Evolutionary conservation across 352 stramenopile species (phyloP), one percentile per base, ranked within the genome.

Genomic region (Halophytophthora batemanensis): DNA sequence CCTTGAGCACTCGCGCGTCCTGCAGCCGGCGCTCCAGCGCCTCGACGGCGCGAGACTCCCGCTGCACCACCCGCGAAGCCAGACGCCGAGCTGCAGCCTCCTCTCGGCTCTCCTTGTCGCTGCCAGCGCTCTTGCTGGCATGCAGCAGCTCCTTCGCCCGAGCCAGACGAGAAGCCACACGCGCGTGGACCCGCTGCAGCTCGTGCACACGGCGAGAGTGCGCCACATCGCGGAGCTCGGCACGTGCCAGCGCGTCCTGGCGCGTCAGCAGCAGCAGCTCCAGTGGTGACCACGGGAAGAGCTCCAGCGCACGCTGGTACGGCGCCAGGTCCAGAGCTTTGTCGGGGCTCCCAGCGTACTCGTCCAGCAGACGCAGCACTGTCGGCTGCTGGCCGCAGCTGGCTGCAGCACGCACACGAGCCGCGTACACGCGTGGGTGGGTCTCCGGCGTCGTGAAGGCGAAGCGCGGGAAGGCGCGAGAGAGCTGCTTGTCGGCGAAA

Each of bases 401-500:
- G 7, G 81, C 81, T 0, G 80, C 74, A 12, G 81, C 70, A 54
- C 89, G 89, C 14, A 65, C 48, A n/a, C 77, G 81, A 39, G 86
- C 66, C 35, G 64, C 65, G 44, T 78, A 89, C 6, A 88, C 67
- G 3, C 70, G 53, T 22, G 82, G 65, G 48, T 83, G 77, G 18
- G 87, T 61, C n/a, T 58, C 58, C 1, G 59, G 17, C 13, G 56
- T 70, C 15, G 50, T 60, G 41, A 80, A 85, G 3, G 41, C 44
- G 37, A 81, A 81, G 43, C 73, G 71, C 2, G 74, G 69, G 45
- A 86, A 86, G n/a, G 73, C 64, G n/a, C 45, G 56, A 12, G 59
- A 61, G 45, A 90, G 68, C 52, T 83, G 68, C 53, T 82, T 70
- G 40, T 88, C 75, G 8, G 82, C 74, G 19, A 71, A 81, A 15